These are phyloP conservation scores for Capsicum pubescens DNA, from an alignment of 257 asterid genomes.

Conservation along the genomic window DNA sequence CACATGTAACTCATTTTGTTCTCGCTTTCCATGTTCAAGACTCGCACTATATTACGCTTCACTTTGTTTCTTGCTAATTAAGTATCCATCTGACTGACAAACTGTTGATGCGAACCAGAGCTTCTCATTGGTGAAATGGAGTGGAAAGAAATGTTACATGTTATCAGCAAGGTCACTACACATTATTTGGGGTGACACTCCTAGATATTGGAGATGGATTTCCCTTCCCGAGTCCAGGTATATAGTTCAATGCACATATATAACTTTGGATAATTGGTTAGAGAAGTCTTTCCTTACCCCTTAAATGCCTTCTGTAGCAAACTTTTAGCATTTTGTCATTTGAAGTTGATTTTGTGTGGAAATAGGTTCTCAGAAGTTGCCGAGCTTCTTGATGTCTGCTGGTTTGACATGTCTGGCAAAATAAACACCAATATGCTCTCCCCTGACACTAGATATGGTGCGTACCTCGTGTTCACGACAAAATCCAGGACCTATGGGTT, in stretches of 20 bases:
- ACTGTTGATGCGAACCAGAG: constrained; percentile 50
- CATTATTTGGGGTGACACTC: constrained; percentile 69
- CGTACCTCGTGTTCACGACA: constrained; percentile 61
- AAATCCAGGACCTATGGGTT: constrained; percentile 49
- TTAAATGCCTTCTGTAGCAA: not conserved
- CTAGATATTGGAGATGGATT: constrained; percentile 67
- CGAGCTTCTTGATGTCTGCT: constrained; percentile 56
- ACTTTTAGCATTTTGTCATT: not conserved
- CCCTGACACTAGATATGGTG: constrained; percentile 61
- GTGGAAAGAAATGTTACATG: constrained; percentile 77
- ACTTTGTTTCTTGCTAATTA: not conserved
- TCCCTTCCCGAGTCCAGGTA: constrained; percentile 66
- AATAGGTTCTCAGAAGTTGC: constrained; percentile 32
- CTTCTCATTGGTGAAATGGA: constrained; percentile 68
- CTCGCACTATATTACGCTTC: not conserved
- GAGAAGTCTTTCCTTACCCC: not conserved
- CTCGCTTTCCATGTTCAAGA: constrained; percentile 5
- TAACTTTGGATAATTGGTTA: not conserved
- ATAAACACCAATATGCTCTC: constrained; percentile 60
- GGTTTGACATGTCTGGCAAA: constrained; percentile 69
- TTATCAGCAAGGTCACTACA: constrained; percentile 66
- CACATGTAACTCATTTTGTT: not conserved
- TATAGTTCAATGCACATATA: constrained; percentile 19
- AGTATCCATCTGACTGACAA: constrained; percentile 42
- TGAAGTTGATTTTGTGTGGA: constrained; percentile 27